Base-by-base conservation (phyloP, 2,329 filamentous ascomycete species). In the Colletotrichum lini region DNA sequence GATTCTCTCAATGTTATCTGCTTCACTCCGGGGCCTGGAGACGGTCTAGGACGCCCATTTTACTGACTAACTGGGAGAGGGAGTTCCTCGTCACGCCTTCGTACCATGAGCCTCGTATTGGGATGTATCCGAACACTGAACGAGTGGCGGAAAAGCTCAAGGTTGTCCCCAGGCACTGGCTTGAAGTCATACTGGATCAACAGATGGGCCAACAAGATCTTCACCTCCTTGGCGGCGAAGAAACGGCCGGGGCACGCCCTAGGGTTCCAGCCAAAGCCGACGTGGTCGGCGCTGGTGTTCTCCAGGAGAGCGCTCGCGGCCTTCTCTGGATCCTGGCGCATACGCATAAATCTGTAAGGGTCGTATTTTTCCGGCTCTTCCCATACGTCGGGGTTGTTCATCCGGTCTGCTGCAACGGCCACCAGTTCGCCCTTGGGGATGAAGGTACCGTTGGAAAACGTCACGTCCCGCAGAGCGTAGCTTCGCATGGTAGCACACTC, bases 171-270 rank as follows among this genome's bases (percentile, higher is more conserved):
- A 26, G 26, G 26, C 26, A 26, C 26, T 4, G 26, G 26, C 47
- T 50, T 50, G 18, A n/a, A 72, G 60, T 85, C 83, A 73, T 84
- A 84, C 38, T 78, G 80, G 1, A 85, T 81, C 54, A 85, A 73
- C 4, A 82, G 75, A 65, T 82, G 75, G 1, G 81, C 79, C 13
- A 85, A 72, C 40, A 84, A 79, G 69, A 84, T 74, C 75, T 85
- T 85, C 76, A 84, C 82, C 78, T 85, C 81, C 73, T 83, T 81
- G 45, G 78, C 76, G n/a, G 83, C 84, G 72, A 85, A 85, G 80
- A 84, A 85, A 0, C 83, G 79, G 1, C 83, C 84, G 0, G 82
- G 83, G 67, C 81, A 83, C 8, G 81, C 81, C 69, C 82, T 79
- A 45, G 78, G 77, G 10, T 80, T 81, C 0, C 80, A 78, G 2